A percentile compares a stretch with the other conserved stretches of the same genome.
phyloP scores from a whole-genome alignment of 1,139 yeast genomes.

The Protomyces lactucae-debilis region DNA sequence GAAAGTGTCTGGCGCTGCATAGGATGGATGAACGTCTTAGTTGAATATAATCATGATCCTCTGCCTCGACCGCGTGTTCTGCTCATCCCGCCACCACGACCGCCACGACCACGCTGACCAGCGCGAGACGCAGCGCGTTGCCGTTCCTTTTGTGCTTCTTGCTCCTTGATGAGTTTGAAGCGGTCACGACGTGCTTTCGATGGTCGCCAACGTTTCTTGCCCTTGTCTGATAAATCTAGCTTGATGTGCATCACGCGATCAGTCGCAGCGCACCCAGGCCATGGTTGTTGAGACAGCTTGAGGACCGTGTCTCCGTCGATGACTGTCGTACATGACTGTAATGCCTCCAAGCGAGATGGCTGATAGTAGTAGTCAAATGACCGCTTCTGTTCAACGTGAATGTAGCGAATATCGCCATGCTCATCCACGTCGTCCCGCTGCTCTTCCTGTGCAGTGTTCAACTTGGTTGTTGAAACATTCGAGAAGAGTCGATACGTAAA shows the following conservation, averaged over 20 bases:
- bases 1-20: constrained; percentile 19
- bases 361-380: neutral
- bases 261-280: neutral
- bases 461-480: neutral
- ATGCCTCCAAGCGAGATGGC: neutral
- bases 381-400: constrained; percentile 1
- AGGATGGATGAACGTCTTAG: neutral
- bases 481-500: constrained; percentile 8
- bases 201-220: constrained; percentile 12
- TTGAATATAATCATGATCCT: neutral
- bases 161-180: constrained; percentile 6
- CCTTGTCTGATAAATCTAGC: neutral
- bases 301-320: constrained; percentile 2
- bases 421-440: neutral
- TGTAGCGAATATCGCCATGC: constrained; percentile 2
- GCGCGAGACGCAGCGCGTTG: neutral
- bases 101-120: neutral
- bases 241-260: neutral
- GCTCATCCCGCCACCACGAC: constrained; percentile 1
- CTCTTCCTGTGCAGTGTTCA: neutral
- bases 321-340: neutral
- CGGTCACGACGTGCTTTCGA: constrained; percentile 1
- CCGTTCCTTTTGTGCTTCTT: constrained; percentile 1
- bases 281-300: neutral
- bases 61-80: neutral